Evolutionary conservation across 352 stramenopile species (phyloP), one percentile per base, ranked within the genome.

Genomic region (Phytopythium kandeliae): DNA sequence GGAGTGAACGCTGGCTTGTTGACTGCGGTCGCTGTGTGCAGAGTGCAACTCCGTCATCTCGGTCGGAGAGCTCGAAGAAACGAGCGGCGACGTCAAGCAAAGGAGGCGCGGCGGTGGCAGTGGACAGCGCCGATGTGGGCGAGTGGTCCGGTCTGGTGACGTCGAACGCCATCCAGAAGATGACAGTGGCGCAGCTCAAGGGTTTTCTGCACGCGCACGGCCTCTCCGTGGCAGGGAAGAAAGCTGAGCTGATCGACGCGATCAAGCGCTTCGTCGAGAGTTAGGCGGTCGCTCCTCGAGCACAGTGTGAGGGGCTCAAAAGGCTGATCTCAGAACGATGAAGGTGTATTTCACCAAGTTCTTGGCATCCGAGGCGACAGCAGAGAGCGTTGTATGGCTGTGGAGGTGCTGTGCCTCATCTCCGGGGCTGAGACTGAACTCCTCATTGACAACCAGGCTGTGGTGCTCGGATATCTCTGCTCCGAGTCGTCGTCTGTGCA

Each of bases 131-230:
- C 16, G 65, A 79, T 56, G 78, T 73, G 47, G 56, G 60, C 16
- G 62, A 77, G 26, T 93, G 80, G 79, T 46, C 53, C 1, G 55
- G 55, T 3, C 67, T 91, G 19, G 56, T 81, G 5, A 53, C 65
- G 4, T 72, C 67, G 15, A 65, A 78, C 40, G 51, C 60, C 2
- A 75, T 91, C 22, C 67, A 85, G 36, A 91, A 88, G 67, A 91
- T 90, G 51, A 88, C 73, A 0, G 62, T 93, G 0, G 51, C 62
- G 38, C 67, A 90, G 54, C 58, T 93, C 49, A 90, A 91, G 42
- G 67, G 58, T 1, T 90, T 93, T 30, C 57, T 90, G 2, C 58
- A 73, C 0, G 69, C 67, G 2, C 70, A 92, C 25, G 63, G 59
- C 5, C 48, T 84, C 9, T 28, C 67, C 13, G 55, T 66, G 11